Evolutionary conservation across 176 grass and related monocot genomes (phyloP), one percentile per base, ranked within the genome.

Genomic region (Neostapfia colusana): DNA sequence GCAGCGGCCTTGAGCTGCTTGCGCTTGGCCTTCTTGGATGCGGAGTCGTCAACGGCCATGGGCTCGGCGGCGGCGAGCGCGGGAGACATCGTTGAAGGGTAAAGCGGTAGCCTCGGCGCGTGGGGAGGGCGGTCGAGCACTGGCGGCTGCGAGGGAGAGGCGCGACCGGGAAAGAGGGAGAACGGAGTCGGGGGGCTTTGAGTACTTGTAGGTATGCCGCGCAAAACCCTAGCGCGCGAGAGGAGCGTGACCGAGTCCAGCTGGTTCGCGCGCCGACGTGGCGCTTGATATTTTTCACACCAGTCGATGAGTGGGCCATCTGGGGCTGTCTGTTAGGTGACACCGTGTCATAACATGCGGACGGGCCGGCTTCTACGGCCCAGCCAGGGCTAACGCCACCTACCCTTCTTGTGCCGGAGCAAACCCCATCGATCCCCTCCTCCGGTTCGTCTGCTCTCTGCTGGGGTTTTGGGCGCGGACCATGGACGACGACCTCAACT

Each of bases 21-120:
- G 34, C 88, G 81, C 83, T 89, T 91, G 35, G 86, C 65, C 61
- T 95, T 89, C 77, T 89, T 92, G 27, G 72, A 74, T 73, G 88
- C 80, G 8, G 85, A 90, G 68, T 87, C 87, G 85, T 86, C 88
- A 17, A 77, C 26, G 60, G 79, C 80, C 82, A 85, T 82, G 25
- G 78, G 78, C 27, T 89, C 89, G 12, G 60, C 69, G 40, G 53
- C 40, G 73, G 84, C 70, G 43, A 70, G 87, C 27, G 84, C 35
- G 23, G 40, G 63, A 81, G 91, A 90, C 95, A 94, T 98, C 13
- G 63, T 95, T 13, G 56, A n/a, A 24, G 16, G 15, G 63, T 59
- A 21, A 20, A 46, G 26, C 3, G 37, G 55, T 1, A 17, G 37
- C 60, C 49, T 73, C 31, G 61, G 65, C 48, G 55, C 55, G 24